These are phyloP conservation scores for Cornus suecica DNA, from an alignment of 148 eudicot species.

Conservation along the genomic window DNA sequence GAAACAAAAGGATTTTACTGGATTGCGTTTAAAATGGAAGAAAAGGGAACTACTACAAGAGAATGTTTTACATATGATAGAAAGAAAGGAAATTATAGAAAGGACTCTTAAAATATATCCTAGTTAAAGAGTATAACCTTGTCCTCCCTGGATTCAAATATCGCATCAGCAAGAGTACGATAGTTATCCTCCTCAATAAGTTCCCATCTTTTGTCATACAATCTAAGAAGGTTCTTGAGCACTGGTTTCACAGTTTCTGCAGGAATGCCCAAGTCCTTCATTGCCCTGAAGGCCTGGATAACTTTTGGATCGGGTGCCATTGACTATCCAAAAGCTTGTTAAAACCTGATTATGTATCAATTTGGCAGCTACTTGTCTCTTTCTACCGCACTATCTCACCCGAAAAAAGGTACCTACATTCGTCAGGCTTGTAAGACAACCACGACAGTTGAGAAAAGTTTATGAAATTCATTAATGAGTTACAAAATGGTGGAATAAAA, in stretches of 20 bases:
- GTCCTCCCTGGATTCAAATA: conserved; percentile 47
- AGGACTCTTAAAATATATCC: not conserved
- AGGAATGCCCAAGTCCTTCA: conserved; percentile 42
- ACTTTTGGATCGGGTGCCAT: conserved; percentile 33
- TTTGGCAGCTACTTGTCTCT: not conserved
- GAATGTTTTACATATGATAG: not conserved
- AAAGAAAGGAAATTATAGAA: not conserved
- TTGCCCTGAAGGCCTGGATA: conserved; percentile 43
- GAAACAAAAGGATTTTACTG: not conserved
- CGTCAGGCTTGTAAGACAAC: too few species aligned
- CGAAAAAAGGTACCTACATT: too few species aligned
- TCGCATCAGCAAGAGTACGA: conserved; percentile 64
- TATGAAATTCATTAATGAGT: too few species aligned
- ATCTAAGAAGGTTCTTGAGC: conserved; percentile 39
- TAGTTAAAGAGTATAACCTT: conserved; percentile 28
- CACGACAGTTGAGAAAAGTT: too few species aligned
- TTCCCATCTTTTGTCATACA: conserved; percentile 62
- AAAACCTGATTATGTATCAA: not conserved
- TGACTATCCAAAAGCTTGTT: not conserved
- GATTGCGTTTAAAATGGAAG: too few species aligned
- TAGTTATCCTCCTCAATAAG: conserved; percentile 61
- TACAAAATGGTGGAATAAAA: too few species aligned
- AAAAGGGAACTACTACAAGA: too few species aligned
- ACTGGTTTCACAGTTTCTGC: conserved; percentile 37
- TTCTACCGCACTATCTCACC: too few species aligned